Percentiles rank a stretch among this genome's conserved stretches.
These are phyloP conservation scores for Primulina tabacum DNA, from an alignment of 257 asterid genomes.

Conservation along the genomic window DNA sequence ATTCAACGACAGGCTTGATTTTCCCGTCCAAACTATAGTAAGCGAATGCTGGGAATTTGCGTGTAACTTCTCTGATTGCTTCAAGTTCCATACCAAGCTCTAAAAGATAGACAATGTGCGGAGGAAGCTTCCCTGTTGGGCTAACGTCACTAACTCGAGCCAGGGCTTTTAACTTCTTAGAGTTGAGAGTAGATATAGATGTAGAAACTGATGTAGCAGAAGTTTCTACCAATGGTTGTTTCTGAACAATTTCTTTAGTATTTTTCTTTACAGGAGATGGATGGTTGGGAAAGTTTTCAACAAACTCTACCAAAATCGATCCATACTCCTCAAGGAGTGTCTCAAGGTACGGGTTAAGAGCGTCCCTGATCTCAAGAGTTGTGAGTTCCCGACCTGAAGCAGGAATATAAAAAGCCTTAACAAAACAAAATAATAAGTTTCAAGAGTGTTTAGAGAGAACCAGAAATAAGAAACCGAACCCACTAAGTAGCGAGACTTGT, in stretches of 20 bases:
- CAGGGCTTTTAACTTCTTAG: slow-evolving; percentile 68
- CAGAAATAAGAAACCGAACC: slow-evolving; percentile 57
- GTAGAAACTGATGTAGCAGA: slow-evolving; percentile 41
- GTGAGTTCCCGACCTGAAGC: slow-evolving; percentile 88
- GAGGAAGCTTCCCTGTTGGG: slow-evolving; percentile 70
- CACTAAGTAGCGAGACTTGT: slow-evolving; percentile 89
- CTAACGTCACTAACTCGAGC: slow-evolving; percentile 67
- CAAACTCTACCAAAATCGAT: slow-evolving; percentile 54
- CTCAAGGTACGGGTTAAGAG: slow-evolving; percentile 83
- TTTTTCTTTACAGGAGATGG: slow-evolving; percentile 54
- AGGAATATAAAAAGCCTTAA: slow-evolving; percentile 15
- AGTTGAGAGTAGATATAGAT: slow-evolving; percentile 36
- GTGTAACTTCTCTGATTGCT: slow-evolving; percentile 57
- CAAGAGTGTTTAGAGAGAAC: slow-evolving; percentile 6
- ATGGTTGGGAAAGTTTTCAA: slow-evolving; percentile 74
- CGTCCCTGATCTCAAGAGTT: slow-evolving; percentile 85
- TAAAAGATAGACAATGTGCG: slow-evolving; percentile 68
- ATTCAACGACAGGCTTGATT: slow-evolving; percentile 82
- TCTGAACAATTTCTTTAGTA: slow-evolving; percentile 38
- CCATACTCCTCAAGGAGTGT: slow-evolving; percentile 69
- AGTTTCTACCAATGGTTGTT: slow-evolving; percentile 36
- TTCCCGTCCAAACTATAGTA: slow-evolving; percentile 94
- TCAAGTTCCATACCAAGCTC: slow-evolving; percentile 91
- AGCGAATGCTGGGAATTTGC: slow-evolving; percentile 89
- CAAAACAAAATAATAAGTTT: slow-evolving; percentile 1